These are phyloP conservation scores for Oemleria cerasiformis DNA, from an alignment of 306 rosid species.

Conservation along the genomic window DNA sequence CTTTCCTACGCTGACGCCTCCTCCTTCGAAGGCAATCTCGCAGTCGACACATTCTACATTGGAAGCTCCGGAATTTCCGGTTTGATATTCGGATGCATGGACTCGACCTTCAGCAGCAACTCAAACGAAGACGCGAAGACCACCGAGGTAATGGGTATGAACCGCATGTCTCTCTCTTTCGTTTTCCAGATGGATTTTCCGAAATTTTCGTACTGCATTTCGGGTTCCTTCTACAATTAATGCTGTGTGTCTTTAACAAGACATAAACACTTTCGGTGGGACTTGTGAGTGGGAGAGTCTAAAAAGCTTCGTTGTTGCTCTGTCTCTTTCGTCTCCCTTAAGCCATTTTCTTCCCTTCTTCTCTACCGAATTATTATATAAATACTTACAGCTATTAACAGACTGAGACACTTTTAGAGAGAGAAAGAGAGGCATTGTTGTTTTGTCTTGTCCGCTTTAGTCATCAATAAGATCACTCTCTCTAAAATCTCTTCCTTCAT, in stretches of 20 bases:
- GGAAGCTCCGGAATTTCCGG: slow-evolving; percentile 35
- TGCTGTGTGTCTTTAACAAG: slow-evolving; percentile 10
- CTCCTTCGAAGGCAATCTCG: slow-evolving; percentile 76
- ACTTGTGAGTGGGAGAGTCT: neutral
- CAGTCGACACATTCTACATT: slow-evolving; percentile 56
- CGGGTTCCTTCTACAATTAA: slow-evolving; percentile 28
- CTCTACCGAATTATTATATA: slow-evolving; percentile 11
- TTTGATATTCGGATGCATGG: slow-evolving; percentile 75
- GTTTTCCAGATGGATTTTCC: slow-evolving; percentile 55
- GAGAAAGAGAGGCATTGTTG: slow-evolving; percentile 27
- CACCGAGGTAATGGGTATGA: slow-evolving; percentile 83
- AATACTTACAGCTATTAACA: slow-evolving; percentile 50
- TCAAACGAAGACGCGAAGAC: slow-evolving; percentile 43
- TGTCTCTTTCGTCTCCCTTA: slow-evolving; percentile 57
- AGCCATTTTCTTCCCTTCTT: slow-evolving; percentile 25
- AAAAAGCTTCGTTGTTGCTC: slow-evolving; percentile 29
- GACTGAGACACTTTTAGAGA: slow-evolving; percentile 18
- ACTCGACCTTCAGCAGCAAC: slow-evolving; percentile 43
- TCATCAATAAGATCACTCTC: slow-evolving; percentile 14
- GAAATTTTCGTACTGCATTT: slow-evolving; percentile 82
- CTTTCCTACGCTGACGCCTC: slow-evolving; percentile 75
- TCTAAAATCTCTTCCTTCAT: slow-evolving; percentile 10
- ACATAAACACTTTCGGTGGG: slow-evolving; percentile 76
- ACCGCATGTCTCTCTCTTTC: slow-evolving; percentile 67
- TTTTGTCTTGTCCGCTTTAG: slow-evolving; percentile 11